Evolutionary conservation across 75 land plant species (phyloP).

Genomic region (Gnetum montanum): DNA sequence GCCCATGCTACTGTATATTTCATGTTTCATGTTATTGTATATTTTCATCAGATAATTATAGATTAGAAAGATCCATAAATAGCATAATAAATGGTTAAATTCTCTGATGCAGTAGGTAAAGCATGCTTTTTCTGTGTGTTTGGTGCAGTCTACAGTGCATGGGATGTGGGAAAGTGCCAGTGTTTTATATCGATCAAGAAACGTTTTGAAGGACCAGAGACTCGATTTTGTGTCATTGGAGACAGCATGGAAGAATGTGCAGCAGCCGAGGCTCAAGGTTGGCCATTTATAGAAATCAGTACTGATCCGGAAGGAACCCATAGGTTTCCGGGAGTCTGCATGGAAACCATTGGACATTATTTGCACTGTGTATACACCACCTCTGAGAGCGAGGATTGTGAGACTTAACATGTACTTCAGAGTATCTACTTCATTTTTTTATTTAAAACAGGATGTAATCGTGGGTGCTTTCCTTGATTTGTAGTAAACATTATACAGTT

Average conservation of each 20-base stretch:
- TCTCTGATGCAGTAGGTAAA: no score
- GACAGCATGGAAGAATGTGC: constrained; percentile 83
- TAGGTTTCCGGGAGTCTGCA: constrained; percentile 60
- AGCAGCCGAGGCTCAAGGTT: constrained; percentile 59
- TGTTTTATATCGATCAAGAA: constrained; percentile 69
- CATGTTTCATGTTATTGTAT: no score
- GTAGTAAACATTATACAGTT: no score
- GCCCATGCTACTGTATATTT: no score
- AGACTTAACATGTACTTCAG: no score
- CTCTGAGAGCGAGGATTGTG: constrained; percentile 5
- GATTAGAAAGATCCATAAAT: no score
- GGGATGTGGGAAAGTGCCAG: constrained; percentile 77
- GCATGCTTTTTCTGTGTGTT: no score
- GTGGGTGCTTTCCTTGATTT: no score
- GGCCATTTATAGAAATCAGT: constrained; percentile 77
- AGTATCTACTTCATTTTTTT: no score
- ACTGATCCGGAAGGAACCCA: constrained; percentile 33
- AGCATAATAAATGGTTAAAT: no score
- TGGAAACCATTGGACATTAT: constrained; percentile 35
- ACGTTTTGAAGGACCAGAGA: constrained; percentile 31
- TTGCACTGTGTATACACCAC: constrained; percentile 46
- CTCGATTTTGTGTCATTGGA: constrained; percentile 76
- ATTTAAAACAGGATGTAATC: no score
- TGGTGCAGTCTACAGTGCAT: constrained; percentile 85
- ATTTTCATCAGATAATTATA: no score